Evolutionary conservation across 2,329 filamentous ascomycete species (phyloP), one percentile per base, ranked within the genome.

Genomic region (Fusarium sublunatum): DNA sequence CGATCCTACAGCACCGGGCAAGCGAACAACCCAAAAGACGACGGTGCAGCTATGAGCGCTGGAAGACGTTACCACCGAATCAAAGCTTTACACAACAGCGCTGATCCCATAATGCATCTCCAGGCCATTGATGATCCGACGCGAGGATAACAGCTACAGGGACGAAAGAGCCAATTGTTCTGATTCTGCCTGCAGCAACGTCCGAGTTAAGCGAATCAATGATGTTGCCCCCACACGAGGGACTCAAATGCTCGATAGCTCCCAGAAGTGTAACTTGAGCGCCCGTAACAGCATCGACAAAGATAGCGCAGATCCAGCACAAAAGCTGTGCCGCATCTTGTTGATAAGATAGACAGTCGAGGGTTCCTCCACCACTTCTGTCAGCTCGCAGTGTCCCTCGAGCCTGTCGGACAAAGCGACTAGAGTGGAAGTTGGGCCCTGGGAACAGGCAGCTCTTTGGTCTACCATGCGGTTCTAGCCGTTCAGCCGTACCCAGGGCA

Each of bases 291-390:
- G 41, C 49, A 52, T 31, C 44, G 49, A 49, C 54, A 58, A 61
- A 58, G 56, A 70, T 69, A 67, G 61, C 55, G 50, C 48, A 52
- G 8, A 53, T 54, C 43, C 41, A 44, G 58, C 49, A 24, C 31
- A 55, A 38, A 41, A 53, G 42, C 42, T 42, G 35, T 26, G 34
- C 47, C 26, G 34, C 43, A 36, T 29, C 34, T 53, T 29, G 46
- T 55, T 65, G 52, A 65, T 66, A 66, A 59, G 68, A 51, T 67
- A 58, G 53, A 54, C 52, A 58, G 53, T 57, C 56, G 58, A 68
- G 59, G 44, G 38, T 43, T 19, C 66, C 68, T 65, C 68, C 68
- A 67, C 66, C 53, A 56, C 56, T 41, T 32, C 31, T 53, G 57
- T 65, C 64, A 67, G 58, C 56, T 64, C 54, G 49, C 24, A 60